phyloP scores from a whole-genome alignment of 2,329 filamentous ascomycete species.

The Talaromyces sp. region DNA sequence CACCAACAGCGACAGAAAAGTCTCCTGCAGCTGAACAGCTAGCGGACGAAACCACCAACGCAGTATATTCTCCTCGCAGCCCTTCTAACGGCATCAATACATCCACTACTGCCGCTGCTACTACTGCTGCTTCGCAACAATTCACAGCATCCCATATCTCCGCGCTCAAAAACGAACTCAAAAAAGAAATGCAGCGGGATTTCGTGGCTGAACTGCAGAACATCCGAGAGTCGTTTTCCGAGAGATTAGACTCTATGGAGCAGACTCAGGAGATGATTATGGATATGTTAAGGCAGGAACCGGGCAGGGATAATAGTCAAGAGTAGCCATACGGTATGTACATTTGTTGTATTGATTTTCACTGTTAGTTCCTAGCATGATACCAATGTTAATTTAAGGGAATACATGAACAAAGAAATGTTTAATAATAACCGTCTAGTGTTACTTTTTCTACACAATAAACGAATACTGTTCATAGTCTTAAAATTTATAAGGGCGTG shows the following conservation, averaged over 20 bases:
- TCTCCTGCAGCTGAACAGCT: background rate
- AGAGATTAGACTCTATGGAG: constrained; percentile 33
- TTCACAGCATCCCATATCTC: constrained; percentile 12
- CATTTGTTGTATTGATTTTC: too few species aligned
- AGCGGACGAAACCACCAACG: background rate
- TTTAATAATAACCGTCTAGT: too few species aligned
- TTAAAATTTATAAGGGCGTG: background rate
- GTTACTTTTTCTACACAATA: too few species aligned
- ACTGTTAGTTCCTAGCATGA: too few species aligned
- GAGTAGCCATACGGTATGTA: too few species aligned
- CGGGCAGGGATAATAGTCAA: constrained; percentile 5
- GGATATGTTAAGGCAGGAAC: constrained; percentile 33
- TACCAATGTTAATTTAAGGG: too few species aligned
- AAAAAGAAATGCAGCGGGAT: constrained; percentile 27
- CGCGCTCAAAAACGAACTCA: constrained; percentile 22
- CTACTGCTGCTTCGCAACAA: background rate
- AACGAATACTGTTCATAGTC: too few species aligned
- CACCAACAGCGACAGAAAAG: background rate
- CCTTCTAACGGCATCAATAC: background rate
- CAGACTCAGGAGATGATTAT: constrained; percentile 36
- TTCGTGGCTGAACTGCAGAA: constrained; percentile 27
- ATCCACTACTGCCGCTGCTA: background rate
- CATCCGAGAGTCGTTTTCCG: constrained; percentile 26
- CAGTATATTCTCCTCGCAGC: background rate
- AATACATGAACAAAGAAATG: too few species aligned